phyloP scores from a whole-genome alignment of 805 yeast species.

The Grigorovia yakushimaensis region DNA sequence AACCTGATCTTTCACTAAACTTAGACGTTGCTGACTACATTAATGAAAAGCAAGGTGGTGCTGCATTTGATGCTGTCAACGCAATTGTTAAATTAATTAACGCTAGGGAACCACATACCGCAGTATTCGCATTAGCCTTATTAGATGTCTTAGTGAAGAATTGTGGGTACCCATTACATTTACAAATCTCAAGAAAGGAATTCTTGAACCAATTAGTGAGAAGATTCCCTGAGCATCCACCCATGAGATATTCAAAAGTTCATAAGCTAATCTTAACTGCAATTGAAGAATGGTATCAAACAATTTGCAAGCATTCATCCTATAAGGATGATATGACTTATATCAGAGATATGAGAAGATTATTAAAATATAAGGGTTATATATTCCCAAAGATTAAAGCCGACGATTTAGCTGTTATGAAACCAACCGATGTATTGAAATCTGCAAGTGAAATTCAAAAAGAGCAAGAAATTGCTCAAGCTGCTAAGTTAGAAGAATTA shows the following conservation, averaged over 20 bases:
- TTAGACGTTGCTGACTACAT: conserved; percentile 88
- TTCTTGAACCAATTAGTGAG: conserved; percentile 88
- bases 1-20: conserved; percentile 83
- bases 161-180: conserved; percentile 95
- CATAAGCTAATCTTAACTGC: conserved; percentile 81
- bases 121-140: conserved; percentile 71
- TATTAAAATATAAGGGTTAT: conserved; percentile 84
- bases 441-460: conserved; percentile 83
- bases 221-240: conserved; percentile 91
- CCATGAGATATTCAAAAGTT: conserved; percentile 68
- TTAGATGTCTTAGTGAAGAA: conserved; percentile 89
- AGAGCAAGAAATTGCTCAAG: conserved; percentile 87
- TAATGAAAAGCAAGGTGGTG: conserved; percentile 82
- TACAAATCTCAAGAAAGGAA: conserved; percentile 91
- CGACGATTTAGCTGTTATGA: conserved; percentile 88
- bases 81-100: conserved; percentile 76
- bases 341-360: conserved; percentile 91
- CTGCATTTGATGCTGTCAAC: conserved; percentile 87
- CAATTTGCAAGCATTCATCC: conserved; percentile 80
- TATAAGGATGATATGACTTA: conserved; percentile 88
- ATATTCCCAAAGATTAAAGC: conserved; percentile 82
- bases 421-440: conserved; percentile 78
- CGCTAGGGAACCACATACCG: conserved; percentile 73
- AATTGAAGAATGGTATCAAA: conserved; percentile 95
- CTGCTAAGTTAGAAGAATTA: conserved; percentile 91